A percentile compares a stretch with the other conserved stretches of the same genome.
Conservation (phyloP, 305 asterid genomes). For the Fraxinus floribunda region DNA sequence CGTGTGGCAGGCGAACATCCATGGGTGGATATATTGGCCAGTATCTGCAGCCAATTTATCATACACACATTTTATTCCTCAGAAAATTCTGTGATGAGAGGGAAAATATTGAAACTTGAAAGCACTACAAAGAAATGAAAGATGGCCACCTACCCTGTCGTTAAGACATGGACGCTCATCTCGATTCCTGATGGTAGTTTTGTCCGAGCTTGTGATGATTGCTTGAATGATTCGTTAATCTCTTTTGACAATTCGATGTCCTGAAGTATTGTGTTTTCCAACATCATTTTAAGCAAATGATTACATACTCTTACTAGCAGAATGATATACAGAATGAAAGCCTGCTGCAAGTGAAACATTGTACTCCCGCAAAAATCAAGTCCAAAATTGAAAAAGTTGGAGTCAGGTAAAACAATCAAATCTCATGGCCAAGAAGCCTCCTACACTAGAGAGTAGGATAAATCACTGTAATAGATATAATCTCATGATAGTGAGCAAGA, state of each 20-base stretch:
- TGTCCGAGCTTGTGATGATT: constrained; percentile 96
- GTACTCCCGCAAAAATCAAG: not conserved
- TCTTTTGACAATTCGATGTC: constrained; percentile 92
- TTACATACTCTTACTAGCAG: not conserved
- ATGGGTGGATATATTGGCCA: constrained; percentile 99
- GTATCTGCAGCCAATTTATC: constrained; percentile 53
- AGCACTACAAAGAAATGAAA: not conserved
- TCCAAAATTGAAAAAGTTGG: not conserved
- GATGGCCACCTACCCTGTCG: constrained; percentile 64
- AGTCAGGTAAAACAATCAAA: not conserved
- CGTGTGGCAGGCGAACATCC: constrained; percentile 94
- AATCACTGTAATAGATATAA: constrained; percentile 12
- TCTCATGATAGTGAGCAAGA: constrained; percentile 2
- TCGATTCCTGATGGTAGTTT: constrained; percentile 96
- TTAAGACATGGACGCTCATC: constrained; percentile 96
- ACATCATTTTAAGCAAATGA: constrained; percentile 15
- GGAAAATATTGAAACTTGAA: not conserved
- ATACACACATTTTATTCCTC: constrained; percentile 1
- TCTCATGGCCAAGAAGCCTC: not conserved
- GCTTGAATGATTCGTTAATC: constrained; percentile 96
- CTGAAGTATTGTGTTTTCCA: constrained; percentile 40
- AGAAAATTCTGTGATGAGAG: not conserved
- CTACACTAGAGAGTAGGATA: not conserved
- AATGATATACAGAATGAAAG: not conserved
- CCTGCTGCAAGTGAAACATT: not conserved